Percentiles rank a stretch among this genome's conserved stretches.
Conservation (phyloP, 441 rosid genomes). For the Corymbia calophylla region DNA sequence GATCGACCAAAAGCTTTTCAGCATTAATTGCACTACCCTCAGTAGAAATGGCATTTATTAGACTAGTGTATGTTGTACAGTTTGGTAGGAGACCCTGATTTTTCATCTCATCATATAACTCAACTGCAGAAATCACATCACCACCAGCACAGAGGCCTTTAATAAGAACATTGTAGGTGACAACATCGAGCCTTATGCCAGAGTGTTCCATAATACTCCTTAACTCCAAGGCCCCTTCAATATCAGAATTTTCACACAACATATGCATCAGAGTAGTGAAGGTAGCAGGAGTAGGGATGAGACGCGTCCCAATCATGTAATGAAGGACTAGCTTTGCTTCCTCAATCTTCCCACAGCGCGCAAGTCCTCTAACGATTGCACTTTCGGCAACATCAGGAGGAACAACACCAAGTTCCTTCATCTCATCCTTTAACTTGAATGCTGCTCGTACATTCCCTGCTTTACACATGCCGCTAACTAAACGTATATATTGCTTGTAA, state of each 20-base stretch:
- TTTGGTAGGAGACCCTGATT: constrained; percentile 47
- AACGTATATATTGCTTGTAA: constrained; percentile 35
- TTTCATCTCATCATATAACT: constrained; percentile 76
- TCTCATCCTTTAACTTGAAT: constrained; percentile 59
- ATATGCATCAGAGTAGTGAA: constrained; percentile 70
- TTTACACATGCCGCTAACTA: constrained; percentile 65
- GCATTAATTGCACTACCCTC: constrained; percentile 5
- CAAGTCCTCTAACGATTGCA: constrained; percentile 78
- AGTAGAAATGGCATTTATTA: constrained; percentile 37
- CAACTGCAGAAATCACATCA: constrained; percentile 41
- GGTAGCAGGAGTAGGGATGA: constrained; percentile 68
- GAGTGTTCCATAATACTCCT: constrained; percentile 36
- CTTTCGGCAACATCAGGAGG: constrained; percentile 67
- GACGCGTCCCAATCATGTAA: constrained; percentile 41
- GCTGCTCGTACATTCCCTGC: constrained; percentile 52
- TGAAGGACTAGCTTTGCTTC: constrained; percentile 58
- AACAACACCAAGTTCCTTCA: constrained; percentile 36
- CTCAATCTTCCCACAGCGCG: constrained; percentile 69
- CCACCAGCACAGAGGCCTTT: constrained; percentile 54
- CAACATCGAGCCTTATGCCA: constrained; percentile 60
- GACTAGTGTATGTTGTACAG: constrained; percentile 49
- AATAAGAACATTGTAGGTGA: constrained; percentile 69
- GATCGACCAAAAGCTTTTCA: constrained; percentile 51
- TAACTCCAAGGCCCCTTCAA: constrained; percentile 48
- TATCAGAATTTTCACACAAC: constrained; percentile 40